Evolutionary conservation across 805 yeast genomes (phyloP).

Genomic region (Candida bentonensis): DNA sequence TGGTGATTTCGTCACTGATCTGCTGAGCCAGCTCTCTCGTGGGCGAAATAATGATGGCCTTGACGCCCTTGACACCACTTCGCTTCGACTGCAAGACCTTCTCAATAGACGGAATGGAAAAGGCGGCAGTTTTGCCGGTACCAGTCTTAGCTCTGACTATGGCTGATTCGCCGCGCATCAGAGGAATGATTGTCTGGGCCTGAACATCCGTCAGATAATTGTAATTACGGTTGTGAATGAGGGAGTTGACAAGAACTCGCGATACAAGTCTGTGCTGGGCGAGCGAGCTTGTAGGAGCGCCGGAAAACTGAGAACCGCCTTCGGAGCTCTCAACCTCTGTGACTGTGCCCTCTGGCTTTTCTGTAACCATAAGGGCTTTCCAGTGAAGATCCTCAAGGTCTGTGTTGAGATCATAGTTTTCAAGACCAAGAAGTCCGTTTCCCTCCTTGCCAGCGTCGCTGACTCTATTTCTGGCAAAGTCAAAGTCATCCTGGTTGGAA

Average conservation of each 20-base stretch:
- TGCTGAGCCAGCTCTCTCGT: slow-evolving; percentile 86
- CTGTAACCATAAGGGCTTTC: slow-evolving; percentile 14
- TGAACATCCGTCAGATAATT: slow-evolving; percentile 23
- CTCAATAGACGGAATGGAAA: slow-evolving; percentile 67
- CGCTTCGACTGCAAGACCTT: slow-evolving; percentile 28
- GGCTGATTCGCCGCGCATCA: slow-evolving; percentile 58
- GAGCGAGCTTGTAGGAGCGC: slow-evolving; percentile 14
- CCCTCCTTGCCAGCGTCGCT: slow-evolving; percentile 11
- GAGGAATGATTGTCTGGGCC: slow-evolving; percentile 36
- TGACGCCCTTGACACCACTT: slow-evolving; percentile 27
- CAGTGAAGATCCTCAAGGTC: slow-evolving; percentile 12
- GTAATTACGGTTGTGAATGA: slow-evolving; percentile 19
- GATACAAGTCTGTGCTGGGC: slow-evolving; percentile 15
- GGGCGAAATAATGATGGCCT: slow-evolving; percentile 66
- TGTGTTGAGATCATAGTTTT: slow-evolving; percentile 16
- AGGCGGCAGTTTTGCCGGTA: slow-evolving; percentile 88
- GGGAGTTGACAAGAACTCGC: slow-evolving; percentile 20
- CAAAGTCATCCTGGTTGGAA: slow-evolving; percentile 3
- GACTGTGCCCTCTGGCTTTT: background rate
- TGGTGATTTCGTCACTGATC: slow-evolving; percentile 49
- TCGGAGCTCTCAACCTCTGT: background rate
- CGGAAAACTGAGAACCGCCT: slow-evolving; percentile 14
- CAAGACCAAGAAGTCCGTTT: slow-evolving; percentile 19
- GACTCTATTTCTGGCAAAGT: slow-evolving; percentile 5
- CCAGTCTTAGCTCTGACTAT: slow-evolving; percentile 91